Evolutionary conservation across 768 basidiomycete genomes (phyloP).

Genomic region (Collybiopsis luxurians): DNA sequence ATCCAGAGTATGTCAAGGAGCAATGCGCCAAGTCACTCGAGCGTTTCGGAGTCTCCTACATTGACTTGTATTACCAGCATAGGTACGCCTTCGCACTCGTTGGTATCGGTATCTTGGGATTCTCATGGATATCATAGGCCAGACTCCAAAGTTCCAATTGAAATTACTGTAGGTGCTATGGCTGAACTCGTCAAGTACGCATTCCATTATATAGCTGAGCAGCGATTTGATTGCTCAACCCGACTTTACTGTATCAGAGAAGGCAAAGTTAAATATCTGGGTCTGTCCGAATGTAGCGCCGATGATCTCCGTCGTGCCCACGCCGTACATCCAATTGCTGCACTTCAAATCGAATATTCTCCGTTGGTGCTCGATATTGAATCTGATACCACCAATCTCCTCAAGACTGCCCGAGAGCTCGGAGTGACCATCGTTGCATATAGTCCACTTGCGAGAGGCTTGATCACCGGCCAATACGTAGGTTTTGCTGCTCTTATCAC

Average conservation of each 20-base stretch:
- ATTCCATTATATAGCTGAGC: slow-evolving; percentile 6
- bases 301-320: slow-evolving; percentile 45
- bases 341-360: slow-evolving; percentile 43
- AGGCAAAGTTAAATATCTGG: slow-evolving; percentile 47
- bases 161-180: slow-evolving; percentile 32
- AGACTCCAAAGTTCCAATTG: slow-evolving; percentile 26
- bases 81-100: slow-evolving; percentile 16
- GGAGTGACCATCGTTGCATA: slow-evolving; percentile 47
- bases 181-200: slow-evolving; percentile 34
- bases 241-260: slow-evolving; percentile 22
- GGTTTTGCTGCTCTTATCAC: not conserved
- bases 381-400: slow-evolving; percentile 33
- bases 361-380: slow-evolving; percentile 45
- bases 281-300: slow-evolving; percentile 47
- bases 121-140: no score
- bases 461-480: slow-evolving; percentile 38
- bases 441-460: slow-evolving; percentile 46
- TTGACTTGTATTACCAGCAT: slow-evolving; percentile 40
- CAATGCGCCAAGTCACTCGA: slow-evolving; percentile 31
- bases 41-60: slow-evolving; percentile 28
- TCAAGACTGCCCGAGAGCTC: slow-evolving; percentile 38
- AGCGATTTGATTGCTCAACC: not conserved
- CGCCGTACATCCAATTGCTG: slow-evolving; percentile 42
- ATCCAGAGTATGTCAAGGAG: slow-evolving; percentile 27
- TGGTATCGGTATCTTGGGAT: not conserved